These are phyloP conservation scores for Leccinum variicolor DNA, from an alignment of 768 basidiomycete genomes.

Conservation along the genomic window DNA sequence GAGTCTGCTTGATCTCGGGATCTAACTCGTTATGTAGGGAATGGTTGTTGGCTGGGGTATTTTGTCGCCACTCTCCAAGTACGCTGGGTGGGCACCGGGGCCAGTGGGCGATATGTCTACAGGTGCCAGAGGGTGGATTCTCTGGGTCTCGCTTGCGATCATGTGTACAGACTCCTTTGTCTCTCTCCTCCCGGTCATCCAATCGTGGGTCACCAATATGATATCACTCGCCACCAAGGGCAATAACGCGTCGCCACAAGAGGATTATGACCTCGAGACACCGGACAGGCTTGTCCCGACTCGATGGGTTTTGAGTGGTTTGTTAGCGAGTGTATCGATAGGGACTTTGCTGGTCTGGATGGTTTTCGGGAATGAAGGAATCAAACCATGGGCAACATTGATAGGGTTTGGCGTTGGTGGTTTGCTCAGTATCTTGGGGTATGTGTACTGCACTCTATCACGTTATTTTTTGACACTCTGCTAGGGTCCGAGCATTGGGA, in stretches of 20 bases:
- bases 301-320: conserved; percentile 72
- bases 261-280: conserved; percentile 69
- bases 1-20: background rate
- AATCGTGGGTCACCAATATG: conserved; percentile 46
- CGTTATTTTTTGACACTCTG: conserved; percentile 3
- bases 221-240: conserved; percentile 28
- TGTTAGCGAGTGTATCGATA: conserved; percentile 53
- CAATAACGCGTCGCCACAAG: conserved; percentile 17
- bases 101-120: conserved; percentile 81
- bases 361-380: conserved; percentile 88
- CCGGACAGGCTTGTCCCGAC: conserved; percentile 78
- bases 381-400: conserved; percentile 92
- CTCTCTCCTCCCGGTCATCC: conserved; percentile 73
- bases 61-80: conserved; percentile 83
- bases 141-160: conserved; percentile 94
- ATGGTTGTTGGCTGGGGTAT: conserved; percentile 98
- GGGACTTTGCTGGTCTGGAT: conserved; percentile 84
- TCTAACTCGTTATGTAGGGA: conserved; percentile 47
- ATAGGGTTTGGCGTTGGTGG: conserved; percentile 82
- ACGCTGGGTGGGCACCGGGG: conserved; percentile 89
- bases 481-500: conserved; percentile 87
- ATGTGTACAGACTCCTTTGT: conserved; percentile 93
- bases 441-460: conserved; percentile 21
- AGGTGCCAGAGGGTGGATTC: conserved; percentile 93
- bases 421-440: conserved; percentile 87